phyloP scores from a whole-genome alignment of 176 grass and related monocot genomes.

The Phoenix roebelenii region DNA sequence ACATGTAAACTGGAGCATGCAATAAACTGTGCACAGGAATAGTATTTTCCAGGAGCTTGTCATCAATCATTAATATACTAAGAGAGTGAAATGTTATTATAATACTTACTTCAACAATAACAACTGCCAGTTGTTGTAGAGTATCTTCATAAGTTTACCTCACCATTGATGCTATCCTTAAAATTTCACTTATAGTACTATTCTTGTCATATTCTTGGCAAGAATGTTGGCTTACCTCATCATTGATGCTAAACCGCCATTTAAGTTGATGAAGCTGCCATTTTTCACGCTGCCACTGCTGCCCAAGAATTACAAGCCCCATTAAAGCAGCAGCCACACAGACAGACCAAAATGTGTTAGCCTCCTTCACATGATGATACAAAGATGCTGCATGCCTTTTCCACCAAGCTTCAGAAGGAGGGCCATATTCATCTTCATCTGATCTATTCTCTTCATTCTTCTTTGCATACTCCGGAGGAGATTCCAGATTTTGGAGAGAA shows the following conservation, averaged over 20 bases:
- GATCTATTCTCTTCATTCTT: not conserved
- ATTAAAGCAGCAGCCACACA: constrained; percentile 65
- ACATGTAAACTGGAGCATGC: no score
- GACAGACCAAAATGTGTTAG: constrained; percentile 73
- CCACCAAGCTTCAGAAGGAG: constrained; percentile 39
- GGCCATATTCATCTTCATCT: constrained; percentile 9
- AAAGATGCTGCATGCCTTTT: constrained; percentile 62
- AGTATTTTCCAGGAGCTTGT: no score
- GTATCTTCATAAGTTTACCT: no score
- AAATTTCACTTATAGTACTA: no score
- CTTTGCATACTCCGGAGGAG: not conserved
- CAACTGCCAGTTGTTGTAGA: no score
- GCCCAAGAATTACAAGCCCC: constrained; percentile 74
- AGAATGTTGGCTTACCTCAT: constrained; percentile 35
- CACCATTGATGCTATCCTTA: no score
- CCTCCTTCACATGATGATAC: constrained; percentile 69
- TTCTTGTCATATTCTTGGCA: no score
- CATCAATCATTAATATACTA: no score
- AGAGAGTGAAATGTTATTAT: no score
- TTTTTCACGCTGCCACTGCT: constrained; percentile 76
- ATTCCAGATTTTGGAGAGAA: constrained; percentile 19
- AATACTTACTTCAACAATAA: no score
- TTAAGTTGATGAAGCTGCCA: constrained; percentile 42
- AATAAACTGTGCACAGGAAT: no score
- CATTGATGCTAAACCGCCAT: constrained; percentile 29